These are phyloP conservation scores for Eimeria zaria DNA, from an alignment of 169 alveolate species.

Conservation along the genomic window DNA sequence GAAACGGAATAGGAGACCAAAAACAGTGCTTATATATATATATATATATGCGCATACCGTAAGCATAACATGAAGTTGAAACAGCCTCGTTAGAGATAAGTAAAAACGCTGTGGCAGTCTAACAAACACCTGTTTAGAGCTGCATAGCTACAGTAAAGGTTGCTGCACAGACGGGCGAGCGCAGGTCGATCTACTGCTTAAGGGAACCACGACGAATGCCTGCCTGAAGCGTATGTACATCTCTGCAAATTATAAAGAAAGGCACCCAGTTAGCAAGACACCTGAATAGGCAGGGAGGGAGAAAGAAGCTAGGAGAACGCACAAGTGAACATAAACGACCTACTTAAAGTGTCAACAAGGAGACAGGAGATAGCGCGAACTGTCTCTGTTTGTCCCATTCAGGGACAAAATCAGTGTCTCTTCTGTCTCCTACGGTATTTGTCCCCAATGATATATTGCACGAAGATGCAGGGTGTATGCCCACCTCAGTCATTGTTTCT, in stretches of 20 bases:
- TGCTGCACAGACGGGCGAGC: background rate
- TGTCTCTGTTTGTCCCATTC: background rate
- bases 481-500: no score
- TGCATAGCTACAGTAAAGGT: background rate
- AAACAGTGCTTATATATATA: no score
- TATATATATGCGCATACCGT: no score
- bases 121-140: no score
- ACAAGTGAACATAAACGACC: no score
- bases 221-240: background rate
- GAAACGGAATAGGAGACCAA: no score
- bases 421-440: background rate
- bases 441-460: no score
- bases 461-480: no score
- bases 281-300: background rate
- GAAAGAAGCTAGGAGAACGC: background rate
- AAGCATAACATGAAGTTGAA: no score
- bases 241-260: background rate
- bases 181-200: background rate
- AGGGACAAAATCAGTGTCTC: background rate
- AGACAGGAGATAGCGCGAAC: background rate
- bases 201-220: background rate
- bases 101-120: no score
- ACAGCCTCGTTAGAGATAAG: no score
- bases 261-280: background rate
- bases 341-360: no score